Conservation (phyloP, 805 yeast genomes). For the Kuraishia borneana region DNA sequence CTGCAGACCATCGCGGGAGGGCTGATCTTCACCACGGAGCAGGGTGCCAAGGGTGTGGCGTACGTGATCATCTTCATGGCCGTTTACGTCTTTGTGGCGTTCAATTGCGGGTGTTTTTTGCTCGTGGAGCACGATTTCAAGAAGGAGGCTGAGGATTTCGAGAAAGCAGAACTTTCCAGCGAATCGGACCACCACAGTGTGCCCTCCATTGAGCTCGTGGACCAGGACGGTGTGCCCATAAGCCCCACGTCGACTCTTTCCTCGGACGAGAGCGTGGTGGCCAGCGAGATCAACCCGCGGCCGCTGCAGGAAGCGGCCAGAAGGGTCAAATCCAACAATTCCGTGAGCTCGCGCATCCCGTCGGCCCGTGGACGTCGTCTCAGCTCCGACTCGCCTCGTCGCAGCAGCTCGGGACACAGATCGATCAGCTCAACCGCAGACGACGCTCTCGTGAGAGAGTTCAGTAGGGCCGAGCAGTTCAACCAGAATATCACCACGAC, state of each 20-base stretch:
- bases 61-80: slow-evolving; percentile 48
- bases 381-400: background rate
- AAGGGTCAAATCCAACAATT: background rate
- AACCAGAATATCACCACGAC: slow-evolving; percentile 16
- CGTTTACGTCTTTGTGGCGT: slow-evolving; percentile 38
- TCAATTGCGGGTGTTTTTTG: slow-evolving; percentile 39
- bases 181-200: no score
- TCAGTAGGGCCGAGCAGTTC: slow-evolving; percentile 21
- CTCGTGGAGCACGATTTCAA: slow-evolving; percentile 41
- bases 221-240: slow-evolving; percentile 1
- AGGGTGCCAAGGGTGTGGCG: slow-evolving; percentile 29
- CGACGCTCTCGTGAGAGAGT: slow-evolving; percentile 18
- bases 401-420: background rate
- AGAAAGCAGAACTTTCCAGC: background rate
- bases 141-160: slow-evolving; percentile 9
- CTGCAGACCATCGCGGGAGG: slow-evolving; percentile 49
- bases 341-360: background rate
- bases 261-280: slow-evolving; percentile 1
- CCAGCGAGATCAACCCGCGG: background rate
- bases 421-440: background rate
- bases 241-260: slow-evolving; percentile 7
- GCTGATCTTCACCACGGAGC: slow-evolving; percentile 18
- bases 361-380: slow-evolving; percentile 1
- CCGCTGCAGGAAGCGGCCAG: background rate
- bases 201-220: background rate